Evolutionary conservation across 2,329 filamentous ascomycete genomes (phyloP).

Genomic region (Exophiala dermatitidis): DNA sequence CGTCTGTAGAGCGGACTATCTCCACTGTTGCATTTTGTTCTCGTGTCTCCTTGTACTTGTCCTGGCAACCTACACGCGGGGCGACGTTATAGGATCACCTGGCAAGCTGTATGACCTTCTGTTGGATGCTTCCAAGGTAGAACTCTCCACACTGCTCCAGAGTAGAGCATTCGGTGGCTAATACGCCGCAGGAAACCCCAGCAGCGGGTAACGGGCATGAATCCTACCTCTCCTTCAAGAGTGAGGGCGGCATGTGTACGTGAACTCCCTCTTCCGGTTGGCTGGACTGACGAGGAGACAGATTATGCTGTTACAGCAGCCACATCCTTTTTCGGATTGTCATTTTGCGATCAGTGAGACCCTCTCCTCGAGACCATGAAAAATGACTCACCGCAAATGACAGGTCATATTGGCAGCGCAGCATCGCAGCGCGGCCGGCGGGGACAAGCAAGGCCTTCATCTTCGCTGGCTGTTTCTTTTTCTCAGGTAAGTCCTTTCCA

Average conservation of each 20-base stretch:
- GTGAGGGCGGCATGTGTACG: constrained; percentile 49
- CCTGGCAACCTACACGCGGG: constrained; percentile 71
- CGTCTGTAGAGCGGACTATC: constrained; percentile 32
- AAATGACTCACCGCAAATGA: not conserved
- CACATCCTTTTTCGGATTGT: constrained; percentile 7
- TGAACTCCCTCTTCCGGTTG: not conserved
- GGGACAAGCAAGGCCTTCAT: constrained; percentile 9
- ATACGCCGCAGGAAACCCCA: constrained; percentile 49
- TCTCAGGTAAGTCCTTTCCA: not conserved
- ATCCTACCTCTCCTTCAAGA: constrained; percentile 79
- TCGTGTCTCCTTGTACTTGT: constrained; percentile 59
- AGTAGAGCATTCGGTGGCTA: not conserved
- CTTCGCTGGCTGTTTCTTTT: constrained; percentile 10
- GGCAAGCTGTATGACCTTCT: constrained; percentile 69
- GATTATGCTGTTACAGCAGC: constrained; percentile 7
- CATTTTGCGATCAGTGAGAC: constrained; percentile 8
- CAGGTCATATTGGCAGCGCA: constrained; percentile 56
- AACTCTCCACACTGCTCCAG: not conserved
- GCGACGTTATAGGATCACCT: constrained; percentile 66
- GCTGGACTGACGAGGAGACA: not conserved
- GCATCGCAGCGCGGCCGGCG: constrained; percentile 35
- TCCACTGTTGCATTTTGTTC: constrained; percentile 39
- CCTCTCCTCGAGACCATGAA: not conserved
- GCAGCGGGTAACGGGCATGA: constrained; percentile 72
- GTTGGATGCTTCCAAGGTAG: constrained; percentile 52